A percentile compares a stretch with the other conserved stretches of the same genome.
Conservation (phyloP, 2,329 filamentous ascomycete species). For the Alternaria sp. region DNA sequence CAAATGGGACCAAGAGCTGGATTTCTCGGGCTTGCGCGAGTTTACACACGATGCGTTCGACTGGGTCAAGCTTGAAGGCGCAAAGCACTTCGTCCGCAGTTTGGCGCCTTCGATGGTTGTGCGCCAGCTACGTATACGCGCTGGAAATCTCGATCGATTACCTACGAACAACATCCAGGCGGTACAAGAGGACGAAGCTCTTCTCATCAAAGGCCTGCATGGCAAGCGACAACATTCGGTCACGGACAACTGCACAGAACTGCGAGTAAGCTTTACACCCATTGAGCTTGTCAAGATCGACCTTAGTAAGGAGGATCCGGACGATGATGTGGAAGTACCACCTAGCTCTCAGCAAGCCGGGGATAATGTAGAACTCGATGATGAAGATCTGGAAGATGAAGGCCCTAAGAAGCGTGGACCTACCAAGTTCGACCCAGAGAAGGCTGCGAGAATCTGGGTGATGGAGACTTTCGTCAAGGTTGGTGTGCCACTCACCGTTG, state of each 20-base stretch:
- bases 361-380: constrained; percentile 38
- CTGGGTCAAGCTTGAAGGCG: constrained; percentile 80
- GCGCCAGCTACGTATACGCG: constrained; percentile 58
- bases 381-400: constrained; percentile 45
- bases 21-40: constrained; percentile 70
- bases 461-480: constrained; percentile 68
- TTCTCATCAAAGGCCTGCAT: constrained; percentile 70
- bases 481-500: constrained; percentile 69
- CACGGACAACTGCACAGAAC: constrained; percentile 76
- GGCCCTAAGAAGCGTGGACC: constrained; percentile 53
- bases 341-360: constrained; percentile 22
- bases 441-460: constrained; percentile 72
- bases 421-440: constrained; percentile 67
- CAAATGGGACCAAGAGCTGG: constrained; percentile 67
- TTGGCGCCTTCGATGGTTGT: constrained; percentile 78
- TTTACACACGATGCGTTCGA: constrained; percentile 84
- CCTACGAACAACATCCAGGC: constrained; percentile 43
- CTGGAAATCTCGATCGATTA: constrained; percentile 24
- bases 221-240: constrained; percentile 72
- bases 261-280: constrained; percentile 80
- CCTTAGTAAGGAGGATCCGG: constrained; percentile 73
- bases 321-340: constrained; percentile 63
- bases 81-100: constrained; percentile 82
- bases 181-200: constrained; percentile 56
- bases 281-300: constrained; percentile 79